Base-by-base conservation (phyloP, 108 stramenopile species). In the Craspedostauros australis region DNA sequence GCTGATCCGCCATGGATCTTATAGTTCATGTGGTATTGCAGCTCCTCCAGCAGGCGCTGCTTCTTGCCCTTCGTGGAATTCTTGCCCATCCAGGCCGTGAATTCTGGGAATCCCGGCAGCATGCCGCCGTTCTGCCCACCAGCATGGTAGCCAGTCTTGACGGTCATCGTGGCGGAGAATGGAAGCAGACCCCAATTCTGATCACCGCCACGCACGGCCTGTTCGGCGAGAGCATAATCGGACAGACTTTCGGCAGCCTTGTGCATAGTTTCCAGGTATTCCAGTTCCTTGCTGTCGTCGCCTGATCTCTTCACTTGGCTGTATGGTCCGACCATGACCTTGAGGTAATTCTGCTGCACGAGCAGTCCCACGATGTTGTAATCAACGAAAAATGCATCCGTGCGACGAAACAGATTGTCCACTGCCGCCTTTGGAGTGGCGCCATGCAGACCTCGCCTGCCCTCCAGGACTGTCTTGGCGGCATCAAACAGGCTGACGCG, bases 181-280 rank as follows among this genome's bases (percentile, higher is more conserved):
- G 96, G 94, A 20, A 99, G 70, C 25, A 99, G 75, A 29, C 76
- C 66, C 98, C 98, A 98, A 60, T 98, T 92, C 64, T 88, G 83
- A 59, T 88, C 86, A 2, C 80, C 87, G 5, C 88, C 82, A 7
- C 96, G 84, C 20, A 99, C 68, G 32, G 60, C 53, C 32, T 80
- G 52, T 54, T 89, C 88, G 36, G 74, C 70, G 15, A 95, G 27
- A 20, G 88, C 94, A 60, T 88, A 93, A 66, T 96, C 95, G 23
- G 81, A 84, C 72, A 95, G 75, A 19, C 85, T 75, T 7, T 68
- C 73, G 14, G 95, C 84, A 14, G 96, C 95, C 18, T 76, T 64
- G 43, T 77, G 68, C 57, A 94, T 64, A 19, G 77, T 69, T 40
- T 82, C 60, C 25, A 96, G 42, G 36, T 78, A 64, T 4, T 39